phyloP scores from a whole-genome alignment of 768 basidiomycete species.

The Tephrocybe sp. region DNA sequence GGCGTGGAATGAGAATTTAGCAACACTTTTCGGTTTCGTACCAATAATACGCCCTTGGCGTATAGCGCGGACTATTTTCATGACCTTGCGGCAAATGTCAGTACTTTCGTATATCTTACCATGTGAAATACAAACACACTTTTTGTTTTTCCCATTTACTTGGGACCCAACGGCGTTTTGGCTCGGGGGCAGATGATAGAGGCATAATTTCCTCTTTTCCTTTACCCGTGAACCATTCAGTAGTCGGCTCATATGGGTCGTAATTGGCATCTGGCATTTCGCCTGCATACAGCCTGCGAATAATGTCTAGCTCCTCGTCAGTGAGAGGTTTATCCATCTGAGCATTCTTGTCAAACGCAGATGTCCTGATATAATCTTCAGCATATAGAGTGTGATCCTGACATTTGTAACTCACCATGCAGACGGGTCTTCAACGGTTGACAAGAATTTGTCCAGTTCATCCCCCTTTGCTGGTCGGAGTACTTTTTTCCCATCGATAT shows the following conservation, averaged over 20 bases:
- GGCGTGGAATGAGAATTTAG: constrained; percentile 72
- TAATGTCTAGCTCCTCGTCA: constrained; percentile 91
- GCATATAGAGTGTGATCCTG: neutral
- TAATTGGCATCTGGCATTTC: constrained; percentile 91
- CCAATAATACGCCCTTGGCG: constrained; percentile 92
- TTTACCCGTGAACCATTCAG: constrained; percentile 96
- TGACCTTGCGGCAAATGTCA: constrained; percentile 56
- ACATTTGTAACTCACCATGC: constrained; percentile 62
- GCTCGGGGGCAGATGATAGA: constrained; percentile 85
- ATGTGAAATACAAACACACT: constrained; percentile 43
- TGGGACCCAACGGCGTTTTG: constrained; percentile 93
- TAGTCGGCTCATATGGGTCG: constrained; percentile 90
- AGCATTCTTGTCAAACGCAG: constrained; percentile 85
- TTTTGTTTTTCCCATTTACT: constrained; percentile 99
- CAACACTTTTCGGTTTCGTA: constrained; percentile 76
- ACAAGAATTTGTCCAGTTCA: constrained; percentile 94
- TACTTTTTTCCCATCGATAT: constrained; percentile 91
- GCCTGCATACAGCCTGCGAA: constrained; percentile 81
- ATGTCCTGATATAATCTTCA: constrained; percentile 55
- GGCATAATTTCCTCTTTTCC: constrained; percentile 96
- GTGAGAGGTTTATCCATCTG: constrained; percentile 86
- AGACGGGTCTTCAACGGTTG: constrained; percentile 87
- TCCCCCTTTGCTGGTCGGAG: constrained; percentile 93
- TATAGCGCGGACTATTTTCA: constrained; percentile 99
- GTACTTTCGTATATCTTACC: neutral